Percentiles rank a stretch among this genome's conserved stretches.
Evolutionary conservation across 345 rosid genomes (phyloP).

Genomic region (Eutrema yunnanense): DNA sequence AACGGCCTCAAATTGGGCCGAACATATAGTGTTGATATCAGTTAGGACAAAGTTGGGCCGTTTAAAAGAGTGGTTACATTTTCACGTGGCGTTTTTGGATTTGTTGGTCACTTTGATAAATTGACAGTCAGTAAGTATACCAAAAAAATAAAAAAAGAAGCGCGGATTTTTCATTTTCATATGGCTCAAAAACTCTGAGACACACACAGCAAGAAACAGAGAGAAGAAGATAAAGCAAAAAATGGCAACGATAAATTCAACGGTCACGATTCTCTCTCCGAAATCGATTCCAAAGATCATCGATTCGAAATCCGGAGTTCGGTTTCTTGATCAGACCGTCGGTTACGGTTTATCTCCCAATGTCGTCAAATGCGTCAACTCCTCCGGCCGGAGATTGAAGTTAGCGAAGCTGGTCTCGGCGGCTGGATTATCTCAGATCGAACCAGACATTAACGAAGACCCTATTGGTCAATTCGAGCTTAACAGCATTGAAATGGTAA

Average conservation of each 20-base stretch:
- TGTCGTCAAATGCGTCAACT: slow-evolving; percentile 12
- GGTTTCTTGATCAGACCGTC: slow-evolving; percentile 8
- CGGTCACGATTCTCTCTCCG: slow-evolving; percentile 39
- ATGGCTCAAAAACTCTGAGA: neutral
- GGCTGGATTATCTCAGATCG: slow-evolving; percentile 59
- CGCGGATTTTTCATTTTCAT: neutral
- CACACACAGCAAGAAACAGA: neutral
- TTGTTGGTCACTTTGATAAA: neutral
- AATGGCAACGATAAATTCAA: slow-evolving; percentile 38
- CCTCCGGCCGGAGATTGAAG: slow-evolving; percentile 15
- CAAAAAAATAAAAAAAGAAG: neutral
- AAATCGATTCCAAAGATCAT: slow-evolving; percentile 43
- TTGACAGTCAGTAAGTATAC: slow-evolving; percentile 5
- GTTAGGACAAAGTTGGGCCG: neutral
- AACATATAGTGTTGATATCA: neutral
- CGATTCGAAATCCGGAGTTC: neutral
- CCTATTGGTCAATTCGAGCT: slow-evolving; percentile 67
- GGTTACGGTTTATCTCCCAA: neutral
- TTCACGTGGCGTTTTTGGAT: neutral
- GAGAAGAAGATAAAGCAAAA: slow-evolving; percentile 19
- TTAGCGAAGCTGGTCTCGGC: slow-evolving; percentile 34
- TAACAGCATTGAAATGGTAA: slow-evolving; percentile 52
- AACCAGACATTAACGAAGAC: slow-evolving; percentile 88
- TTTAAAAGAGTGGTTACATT: neutral
- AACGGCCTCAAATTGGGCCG: neutral